phyloP scores from a whole-genome alignment of 192 early-diverging fungal genomes.

The Entomortierella parvispora region DNA sequence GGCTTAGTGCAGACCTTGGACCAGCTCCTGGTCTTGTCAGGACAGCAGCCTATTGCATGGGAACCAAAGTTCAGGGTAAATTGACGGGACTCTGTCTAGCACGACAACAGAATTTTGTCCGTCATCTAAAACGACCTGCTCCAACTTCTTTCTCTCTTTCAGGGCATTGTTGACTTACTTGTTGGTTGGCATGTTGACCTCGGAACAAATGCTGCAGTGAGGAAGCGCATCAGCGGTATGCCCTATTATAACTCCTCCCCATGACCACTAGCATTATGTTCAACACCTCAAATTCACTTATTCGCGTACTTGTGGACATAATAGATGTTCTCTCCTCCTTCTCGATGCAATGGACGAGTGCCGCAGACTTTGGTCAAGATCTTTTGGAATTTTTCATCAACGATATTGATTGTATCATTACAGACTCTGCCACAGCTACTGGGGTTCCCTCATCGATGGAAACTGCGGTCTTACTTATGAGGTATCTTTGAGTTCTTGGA shows the following conservation, averaged over 20 bases:
- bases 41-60: constrained; percentile 30
- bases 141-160: background rate
- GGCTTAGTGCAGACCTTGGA: constrained; percentile 15
- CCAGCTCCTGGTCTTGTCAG: constrained; percentile 16
- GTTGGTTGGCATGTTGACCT: constrained; percentile 77
- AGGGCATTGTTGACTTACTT: constrained; percentile 72
- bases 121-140: too few species aligned
- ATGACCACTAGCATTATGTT: background rate
- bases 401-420: constrained; percentile 15
- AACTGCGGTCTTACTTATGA: constrained; percentile 9
- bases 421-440: background rate
- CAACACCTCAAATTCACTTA: background rate
- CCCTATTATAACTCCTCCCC: background rate
- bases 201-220: constrained; percentile 47
- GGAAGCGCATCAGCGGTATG: constrained; percentile 61
- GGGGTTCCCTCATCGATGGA: constrained; percentile 5
- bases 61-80: constrained; percentile 35
- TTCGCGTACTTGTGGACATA: background rate
- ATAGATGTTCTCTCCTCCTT: constrained; percentile 26
- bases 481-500: background rate
- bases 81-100: too few species aligned
- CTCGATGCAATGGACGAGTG: constrained; percentile 21
- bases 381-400: constrained; percentile 39
- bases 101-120: too few species aligned
- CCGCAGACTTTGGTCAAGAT: constrained; percentile 29